Conservation (phyloP, 1,284 basidiomycete genomes). For the Dichomitus squalens region DNA sequence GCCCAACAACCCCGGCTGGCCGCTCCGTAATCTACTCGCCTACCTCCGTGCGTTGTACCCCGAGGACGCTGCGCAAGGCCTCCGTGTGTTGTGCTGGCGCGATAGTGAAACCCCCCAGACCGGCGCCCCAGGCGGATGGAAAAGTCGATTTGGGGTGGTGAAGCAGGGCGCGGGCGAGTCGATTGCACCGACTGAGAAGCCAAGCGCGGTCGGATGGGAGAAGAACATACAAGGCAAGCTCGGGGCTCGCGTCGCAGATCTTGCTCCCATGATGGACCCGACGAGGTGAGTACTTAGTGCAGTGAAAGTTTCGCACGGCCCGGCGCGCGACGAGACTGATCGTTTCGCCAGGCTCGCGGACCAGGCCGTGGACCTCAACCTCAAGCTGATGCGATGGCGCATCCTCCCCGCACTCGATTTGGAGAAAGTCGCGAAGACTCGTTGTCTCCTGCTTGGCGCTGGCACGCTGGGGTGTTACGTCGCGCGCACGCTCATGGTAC, state of each 20-base stretch:
- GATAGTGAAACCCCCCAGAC: conserved; percentile 51
- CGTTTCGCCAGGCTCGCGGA: conserved; percentile 66
- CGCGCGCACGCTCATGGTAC: conserved; percentile 84
- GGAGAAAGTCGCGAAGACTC: conserved; percentile 81
- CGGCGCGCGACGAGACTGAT: background rate
- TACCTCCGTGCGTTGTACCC: conserved; percentile 68
- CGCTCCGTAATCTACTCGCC: conserved; percentile 88
- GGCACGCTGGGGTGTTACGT: conserved; percentile 98
- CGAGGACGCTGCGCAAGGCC: conserved; percentile 37
- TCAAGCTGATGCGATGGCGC: conserved; percentile 98
- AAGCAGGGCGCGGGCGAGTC: conserved; percentile 31
- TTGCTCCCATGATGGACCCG: conserved; percentile 97
- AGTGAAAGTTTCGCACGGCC: background rate
- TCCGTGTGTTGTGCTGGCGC: conserved; percentile 81
- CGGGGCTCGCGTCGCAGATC: conserved; percentile 85
- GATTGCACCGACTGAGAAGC: conserved; percentile 29
- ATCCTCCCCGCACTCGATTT: conserved; percentile 90
- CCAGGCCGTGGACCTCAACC: conserved; percentile 95
- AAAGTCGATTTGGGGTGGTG: conserved; percentile 62
- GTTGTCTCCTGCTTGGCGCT: conserved; percentile 88
- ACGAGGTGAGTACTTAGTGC: conserved; percentile 45
- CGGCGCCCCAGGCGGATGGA: conserved; percentile 46
- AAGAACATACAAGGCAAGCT: conserved; percentile 86
- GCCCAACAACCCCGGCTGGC: conserved; percentile 87
- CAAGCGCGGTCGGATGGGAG: conserved; percentile 92